Conservation (phyloP, 1,284 basidiomycete species). For the Trametes pubescens region DNA sequence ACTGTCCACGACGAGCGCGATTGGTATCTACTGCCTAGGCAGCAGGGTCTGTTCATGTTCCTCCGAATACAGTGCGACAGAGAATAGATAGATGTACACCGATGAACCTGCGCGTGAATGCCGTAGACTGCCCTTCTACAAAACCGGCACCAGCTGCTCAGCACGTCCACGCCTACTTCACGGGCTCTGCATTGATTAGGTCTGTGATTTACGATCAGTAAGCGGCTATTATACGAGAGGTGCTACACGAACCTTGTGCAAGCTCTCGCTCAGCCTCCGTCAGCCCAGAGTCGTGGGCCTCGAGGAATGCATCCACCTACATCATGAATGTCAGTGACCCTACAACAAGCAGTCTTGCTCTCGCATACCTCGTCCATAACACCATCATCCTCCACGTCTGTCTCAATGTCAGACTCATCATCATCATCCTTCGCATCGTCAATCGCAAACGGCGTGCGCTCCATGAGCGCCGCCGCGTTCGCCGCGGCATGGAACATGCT, state of each 20-base stretch:
- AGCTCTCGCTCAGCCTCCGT: constrained; percentile 86
- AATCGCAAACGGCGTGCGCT: constrained; percentile 92
- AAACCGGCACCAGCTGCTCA: neutral
- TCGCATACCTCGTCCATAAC: constrained; percentile 82
- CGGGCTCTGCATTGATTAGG: constrained; percentile 69
- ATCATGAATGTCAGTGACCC: neutral
- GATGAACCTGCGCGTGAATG: constrained; percentile 10
- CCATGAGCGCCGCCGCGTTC: constrained; percentile 81
- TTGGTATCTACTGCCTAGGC: no score
- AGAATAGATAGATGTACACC: constrained; percentile 29
- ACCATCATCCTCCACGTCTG: constrained; percentile 66
- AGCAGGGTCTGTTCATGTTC: constrained; percentile 16
- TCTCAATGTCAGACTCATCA: constrained; percentile 68
- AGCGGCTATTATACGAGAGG: neutral
- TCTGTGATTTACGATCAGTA: constrained; percentile 47
- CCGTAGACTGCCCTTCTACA: neutral
- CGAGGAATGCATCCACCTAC: constrained; percentile 84
- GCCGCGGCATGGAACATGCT: constrained; percentile 75
- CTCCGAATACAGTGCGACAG: constrained; percentile 30
- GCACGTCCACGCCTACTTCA: constrained; percentile 46
- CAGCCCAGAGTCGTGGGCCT: constrained; percentile 88
- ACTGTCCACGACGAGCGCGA: no score
- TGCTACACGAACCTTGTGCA: constrained; percentile 65
- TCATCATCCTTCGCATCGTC: constrained; percentile 90
- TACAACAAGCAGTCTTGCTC: neutral